Conservation (phyloP, 768 basidiomycete species). For the Gautieria morchelliformis region DNA sequence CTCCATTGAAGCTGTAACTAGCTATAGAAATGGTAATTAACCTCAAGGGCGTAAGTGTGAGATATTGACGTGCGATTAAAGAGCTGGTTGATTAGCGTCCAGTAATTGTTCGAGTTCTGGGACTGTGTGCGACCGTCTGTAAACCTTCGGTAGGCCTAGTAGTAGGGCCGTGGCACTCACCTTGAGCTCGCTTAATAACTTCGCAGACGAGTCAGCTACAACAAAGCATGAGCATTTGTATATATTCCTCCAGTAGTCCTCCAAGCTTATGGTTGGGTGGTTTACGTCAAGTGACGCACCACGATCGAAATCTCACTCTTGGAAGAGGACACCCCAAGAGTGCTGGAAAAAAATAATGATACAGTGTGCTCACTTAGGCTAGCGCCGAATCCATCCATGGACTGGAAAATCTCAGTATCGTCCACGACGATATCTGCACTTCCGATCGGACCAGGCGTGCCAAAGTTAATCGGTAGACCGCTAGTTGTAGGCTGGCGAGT, state of each 20-base stretch:
- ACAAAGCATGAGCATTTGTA: not conserved
- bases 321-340: not conserved
- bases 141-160: not conserved
- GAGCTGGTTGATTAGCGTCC: constrained; percentile 45
- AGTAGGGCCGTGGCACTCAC: constrained; percentile 22
- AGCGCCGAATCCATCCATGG: constrained; percentile 59
- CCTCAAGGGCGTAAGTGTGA: not conserved
- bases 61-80: constrained; percentile 34
- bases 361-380: constrained; percentile 39
- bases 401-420: constrained; percentile 47
- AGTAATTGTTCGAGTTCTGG: constrained; percentile 47
- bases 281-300: not conserved
- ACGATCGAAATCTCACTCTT: not conserved
- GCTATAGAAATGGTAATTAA: constrained; percentile 20
- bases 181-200: constrained; percentile 54
- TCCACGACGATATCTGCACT: constrained; percentile 55
- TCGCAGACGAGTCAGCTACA: constrained; percentile 64
- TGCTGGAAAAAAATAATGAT: not conserved
- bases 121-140: constrained; percentile 23
- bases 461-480: constrained; percentile 47
- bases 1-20: constrained; percentile 48
- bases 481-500: constrained; percentile 27
- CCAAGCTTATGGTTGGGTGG: not conserved
- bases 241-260: not conserved
- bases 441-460: constrained; percentile 43